Base-by-base conservation (phyloP, 2,329 filamentous ascomycete species). In the Ophiostoma novo-ulmi region DNA sequence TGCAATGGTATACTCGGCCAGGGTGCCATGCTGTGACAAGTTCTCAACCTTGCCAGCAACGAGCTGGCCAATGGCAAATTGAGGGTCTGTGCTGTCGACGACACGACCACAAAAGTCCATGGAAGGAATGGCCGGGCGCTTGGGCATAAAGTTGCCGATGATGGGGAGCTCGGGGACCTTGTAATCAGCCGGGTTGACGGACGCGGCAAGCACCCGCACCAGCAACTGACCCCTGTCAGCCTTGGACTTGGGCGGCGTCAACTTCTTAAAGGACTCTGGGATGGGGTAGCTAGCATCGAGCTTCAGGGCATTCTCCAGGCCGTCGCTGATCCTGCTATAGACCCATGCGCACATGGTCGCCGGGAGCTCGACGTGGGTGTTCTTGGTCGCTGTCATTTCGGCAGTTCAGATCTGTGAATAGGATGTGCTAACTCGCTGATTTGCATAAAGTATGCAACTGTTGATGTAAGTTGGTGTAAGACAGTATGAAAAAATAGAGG, bases 21-120 rank as follows among this genome's bases (percentile, higher is more conserved):
- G 66, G 14, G 73, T 67, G 31, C 76, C 76, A n/a, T 70, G 70
- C 67, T 72, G 71, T 2, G 36, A 48, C 39, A 68, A 11, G 10
- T 70, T 31, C 65, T 35, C 11, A n/a, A 68, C 7, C 69, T 68
- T 44, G 71, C 73, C 67, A 10, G 72, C 75, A 8, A 77, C 74
- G 5, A 75, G 71, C 67, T 75, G 71, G 17, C 75, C 75, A 10
- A 39, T 20, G 8, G 65, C 26, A 38, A 74, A 71, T 3, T 67
- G 20, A 6, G 71, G 69, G 14, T 71, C 65, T 2, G 65, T 69
- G 1, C 69, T 72, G 6, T 76, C 76, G 41, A 82, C 80, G 3
- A 88, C 81, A 22, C 76, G 79, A 35, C 86, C 87, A 73, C 80
- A 79, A 73, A 85, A 84, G 75, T 88, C 86, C 74, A 82, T 80